phyloP scores from a whole-genome alignment of 345 rosid species.

The Eucalyptus dawsonii region DNA sequence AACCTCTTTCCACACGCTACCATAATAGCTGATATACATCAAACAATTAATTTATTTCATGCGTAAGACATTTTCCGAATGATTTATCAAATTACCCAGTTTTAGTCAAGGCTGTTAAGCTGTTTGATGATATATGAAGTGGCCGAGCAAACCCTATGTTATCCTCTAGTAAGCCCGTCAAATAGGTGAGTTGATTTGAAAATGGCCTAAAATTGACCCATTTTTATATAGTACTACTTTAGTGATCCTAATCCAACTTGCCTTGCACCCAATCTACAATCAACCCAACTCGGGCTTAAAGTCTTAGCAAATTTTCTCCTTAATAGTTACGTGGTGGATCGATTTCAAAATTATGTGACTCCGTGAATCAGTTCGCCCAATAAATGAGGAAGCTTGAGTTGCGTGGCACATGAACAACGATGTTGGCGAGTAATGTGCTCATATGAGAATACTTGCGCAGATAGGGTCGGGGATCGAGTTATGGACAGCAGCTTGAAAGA shows the following conservation, averaged over 20 bases:
- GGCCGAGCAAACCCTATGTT: neutral
- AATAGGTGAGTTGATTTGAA: neutral
- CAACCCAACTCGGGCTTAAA: neutral
- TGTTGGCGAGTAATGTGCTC: no score
- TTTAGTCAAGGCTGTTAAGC: neutral
- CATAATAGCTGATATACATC: neutral
- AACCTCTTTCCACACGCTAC: neutral
- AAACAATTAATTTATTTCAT: neutral
- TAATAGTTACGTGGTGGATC: neutral
- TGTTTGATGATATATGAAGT: neutral
- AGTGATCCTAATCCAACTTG: neutral
- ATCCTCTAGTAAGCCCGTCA: neutral
- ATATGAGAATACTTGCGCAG: no score
- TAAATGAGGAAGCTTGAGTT: no score
- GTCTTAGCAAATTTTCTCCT: neutral
- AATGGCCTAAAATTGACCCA: neutral
- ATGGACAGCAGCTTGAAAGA: no score
- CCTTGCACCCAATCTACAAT: neutral
- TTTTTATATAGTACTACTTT: neutral
- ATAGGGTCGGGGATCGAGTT: no score
- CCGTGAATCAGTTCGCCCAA: neutral
- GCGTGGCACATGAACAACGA: no score
- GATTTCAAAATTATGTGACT: neutral
- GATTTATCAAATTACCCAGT: neutral
- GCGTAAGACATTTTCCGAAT: neutral